These are phyloP conservation scores for Phytophthora sp. DNA, from an alignment of 352 stramenopile genomes.

Conservation along the genomic window DNA sequence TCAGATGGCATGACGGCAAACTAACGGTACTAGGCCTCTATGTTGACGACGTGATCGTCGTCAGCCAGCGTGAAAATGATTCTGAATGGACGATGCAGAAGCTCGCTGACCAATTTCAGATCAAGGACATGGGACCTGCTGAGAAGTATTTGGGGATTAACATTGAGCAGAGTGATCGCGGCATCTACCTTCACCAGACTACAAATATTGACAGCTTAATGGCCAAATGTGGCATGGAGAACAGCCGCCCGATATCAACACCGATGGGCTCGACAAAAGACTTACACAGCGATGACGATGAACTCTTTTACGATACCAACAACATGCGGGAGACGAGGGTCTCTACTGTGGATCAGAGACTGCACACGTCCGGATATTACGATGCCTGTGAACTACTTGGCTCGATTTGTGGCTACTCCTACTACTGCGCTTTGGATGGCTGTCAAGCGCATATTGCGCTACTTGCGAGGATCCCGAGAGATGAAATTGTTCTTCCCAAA, in stretches of 20 bases:
- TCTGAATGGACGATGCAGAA: constrained; percentile 4
- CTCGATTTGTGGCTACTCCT: background rate
- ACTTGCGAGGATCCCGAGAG: too few relatives aligned
- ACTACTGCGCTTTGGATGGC: too few relatives aligned
- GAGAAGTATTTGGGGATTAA: constrained; percentile 8
- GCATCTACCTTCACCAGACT: background rate
- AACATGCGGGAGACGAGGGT: background rate
- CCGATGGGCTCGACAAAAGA: background rate
- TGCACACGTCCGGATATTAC: constrained; percentile 7
- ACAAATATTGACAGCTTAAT: background rate
- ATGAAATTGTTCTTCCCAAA: background rate
- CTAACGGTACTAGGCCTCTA: background rate
- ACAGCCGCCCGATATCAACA: background rate
- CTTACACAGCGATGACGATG: background rate
- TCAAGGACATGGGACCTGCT: background rate
- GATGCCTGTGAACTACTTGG: constrained; percentile 6
- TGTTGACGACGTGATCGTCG: background rate
- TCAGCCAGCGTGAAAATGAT: background rate
- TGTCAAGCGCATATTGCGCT: too few relatives aligned
- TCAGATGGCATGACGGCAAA: background rate
- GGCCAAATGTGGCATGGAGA: background rate
- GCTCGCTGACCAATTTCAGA: background rate
- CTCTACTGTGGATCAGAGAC: background rate
- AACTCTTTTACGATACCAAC: background rate
- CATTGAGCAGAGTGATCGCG: background rate